Evolutionary conservation across 2,329 filamentous ascomycete species (phyloP).

Genomic region (Coniochaeta sp.): DNA sequence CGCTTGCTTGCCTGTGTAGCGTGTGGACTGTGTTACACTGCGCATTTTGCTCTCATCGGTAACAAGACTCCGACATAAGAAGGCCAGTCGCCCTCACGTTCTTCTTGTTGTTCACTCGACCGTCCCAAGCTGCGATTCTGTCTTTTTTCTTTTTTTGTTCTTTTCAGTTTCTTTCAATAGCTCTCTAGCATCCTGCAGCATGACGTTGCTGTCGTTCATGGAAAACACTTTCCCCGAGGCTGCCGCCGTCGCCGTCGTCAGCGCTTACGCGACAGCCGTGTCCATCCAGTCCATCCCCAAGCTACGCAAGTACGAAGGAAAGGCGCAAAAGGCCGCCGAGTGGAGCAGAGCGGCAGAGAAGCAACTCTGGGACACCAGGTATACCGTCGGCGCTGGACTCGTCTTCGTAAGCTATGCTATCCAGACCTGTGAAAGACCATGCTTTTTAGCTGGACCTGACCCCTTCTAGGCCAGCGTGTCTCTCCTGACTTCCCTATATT

Average conservation of each 20-base stretch:
- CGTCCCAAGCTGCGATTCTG: neutral
- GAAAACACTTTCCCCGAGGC: neutral
- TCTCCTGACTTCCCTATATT: neutral
- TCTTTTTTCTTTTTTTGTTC: too few species aligned
- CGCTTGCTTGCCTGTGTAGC: neutral
- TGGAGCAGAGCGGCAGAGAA: conserved; percentile 20
- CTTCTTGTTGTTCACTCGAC: neutral
- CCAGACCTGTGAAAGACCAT: neutral
- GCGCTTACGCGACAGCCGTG: conserved; percentile 14
- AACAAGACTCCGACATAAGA: neutral
- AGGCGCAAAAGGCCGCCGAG: conserved; percentile 19
- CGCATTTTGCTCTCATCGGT: neutral
- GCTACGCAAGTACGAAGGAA: conserved; percentile 19
- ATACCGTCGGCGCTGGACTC: conserved; percentile 20
- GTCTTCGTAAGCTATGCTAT: conserved; percentile 11
- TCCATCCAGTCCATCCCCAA: conserved; percentile 18
- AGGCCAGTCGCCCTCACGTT: neutral
- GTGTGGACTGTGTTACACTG: neutral
- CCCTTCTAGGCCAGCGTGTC: neutral
- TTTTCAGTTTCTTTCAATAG: too few species aligned
- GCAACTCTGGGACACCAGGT: conserved; percentile 18
- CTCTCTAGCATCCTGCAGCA: neutral
- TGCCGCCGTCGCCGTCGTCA: conserved; percentile 11
- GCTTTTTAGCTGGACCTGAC: neutral
- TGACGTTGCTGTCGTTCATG: conserved; percentile 2